Base-by-base conservation (phyloP, 148 eudicot species). In the Nepenthes gracilis region DNA sequence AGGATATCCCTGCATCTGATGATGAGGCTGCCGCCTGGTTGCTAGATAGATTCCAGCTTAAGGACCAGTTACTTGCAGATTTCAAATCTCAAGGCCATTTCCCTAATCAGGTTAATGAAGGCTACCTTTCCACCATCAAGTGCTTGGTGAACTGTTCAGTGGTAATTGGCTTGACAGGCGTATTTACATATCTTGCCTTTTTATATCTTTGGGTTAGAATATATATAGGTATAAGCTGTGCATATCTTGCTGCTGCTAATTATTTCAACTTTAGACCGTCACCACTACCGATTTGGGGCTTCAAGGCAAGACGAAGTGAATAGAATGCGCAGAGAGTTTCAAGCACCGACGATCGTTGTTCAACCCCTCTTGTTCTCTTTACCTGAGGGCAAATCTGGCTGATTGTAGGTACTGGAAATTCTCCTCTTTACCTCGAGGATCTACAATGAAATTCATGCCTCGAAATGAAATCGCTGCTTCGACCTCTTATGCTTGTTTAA, bases 41-140 rank as follows among this genome's bases (percentile, higher is more conserved):
- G 68, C 63, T 76, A 33, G 72, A 77, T 35, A 65, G 77, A 36
- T 85, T 83, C 68, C 63, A 67, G 65, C 71, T 52, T 59, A 85
- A 85, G 65, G 92, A 85, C 56, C 72, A 78, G 38, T 58, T 85
- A 72, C 88, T 85, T 37, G 63, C 80, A 56, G 82, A 78, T 57
- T 85, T 85, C 69, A 60, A 9, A 9, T 54, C 63, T 57, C 59
- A 59, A 43, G 88, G 93, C 53, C 78, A 77, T 59, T 83, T 85
- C 47, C 84, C 82, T 1, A 49, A 73, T 43, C 61, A 68, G 57
- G 80, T 80, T 37, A 83, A 75, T 5, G 88, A 83, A 77, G 62
- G 62, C 61, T 77, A 78, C 43, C 76, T 85, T 57, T 74, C 83
- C 59, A 80, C 82, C 7, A 12, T 62, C 10, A 83, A 73, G 55